Base-by-base conservation (phyloP, 495 filamentous ascomycete species). In the Penicillium pancosmium region DNA sequence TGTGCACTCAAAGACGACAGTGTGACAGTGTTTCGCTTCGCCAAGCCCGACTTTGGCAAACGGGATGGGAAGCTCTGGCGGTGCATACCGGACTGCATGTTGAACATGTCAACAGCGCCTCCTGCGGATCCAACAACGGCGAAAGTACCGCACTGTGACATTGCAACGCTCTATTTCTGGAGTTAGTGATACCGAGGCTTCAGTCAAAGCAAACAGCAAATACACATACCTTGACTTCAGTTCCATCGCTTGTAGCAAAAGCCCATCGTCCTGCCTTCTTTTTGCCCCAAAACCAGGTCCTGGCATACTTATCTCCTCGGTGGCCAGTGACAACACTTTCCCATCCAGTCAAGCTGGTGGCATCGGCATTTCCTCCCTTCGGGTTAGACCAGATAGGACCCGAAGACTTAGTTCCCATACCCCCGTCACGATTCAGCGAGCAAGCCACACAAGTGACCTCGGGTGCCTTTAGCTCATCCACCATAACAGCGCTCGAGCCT, bases 241-340 rank as follows among this genome's bases (percentile, higher is more conserved):
- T 86, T 18, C 86, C 85, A 77, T 99, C 94, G 31, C 84, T 84
- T 2, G 92, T 97, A 60, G 90, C 87, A 61, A 98, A 92, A 2
- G 87, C 87, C 94, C 94, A 99, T 54, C 94, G 84, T 18, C 94
- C 94, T 41, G 93, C 92, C 62, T 88, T 86, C 67, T 93, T 97
- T 60, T 91, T 86, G 15, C 93, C 93, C 91, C 96, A 97, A 76
- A 97, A 97, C 94, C 94, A 99, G 21, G 93, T 97, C 41, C 94
- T 82, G 38, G 91, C 94, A 64, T 81, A 89, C 49, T 87, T 85
- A 62, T 97, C 93, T 16, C 88, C 85, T 61, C 85, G 84, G 72
- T 99, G 94, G n/a, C 91, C 93, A 11, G 94, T 99, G 1, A 99
- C 82, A 15, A 99, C 85, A 66, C 92, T 97, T 69, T 98, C 95